Base-by-base conservation (phyloP, 257 asterid genomes). In the Nicotiana tabacum region DNA sequence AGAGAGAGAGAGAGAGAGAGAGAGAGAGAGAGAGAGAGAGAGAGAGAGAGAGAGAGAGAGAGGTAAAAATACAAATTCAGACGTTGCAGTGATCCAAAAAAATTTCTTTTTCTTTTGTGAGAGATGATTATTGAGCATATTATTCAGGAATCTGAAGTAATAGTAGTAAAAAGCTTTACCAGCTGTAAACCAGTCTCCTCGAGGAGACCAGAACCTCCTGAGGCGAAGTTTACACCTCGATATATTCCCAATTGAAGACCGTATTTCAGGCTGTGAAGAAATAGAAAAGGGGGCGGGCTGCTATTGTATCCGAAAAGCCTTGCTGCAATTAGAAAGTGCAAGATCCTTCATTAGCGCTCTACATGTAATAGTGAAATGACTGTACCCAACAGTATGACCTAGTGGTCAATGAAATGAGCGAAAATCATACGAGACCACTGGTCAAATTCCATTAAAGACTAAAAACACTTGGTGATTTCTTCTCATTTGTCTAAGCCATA, bases 121-220 rank as follows among this genome's bases (percentile, higher is more conserved):
- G 77, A 24, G n/a, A 56, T 9, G 32, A 56, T 29, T 76, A 15
- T 48, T 24, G 43, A 48, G 43, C 43, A 74, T 74, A 74, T 48
- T 72, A 12, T 72, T 72, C 61, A 66, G 64, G 30, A 11, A 74
- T 15, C 12, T 24, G 39, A 51, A 62, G 17, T 9, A 7, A 33
- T n/a, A 77, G 9, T 18, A 76, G 18, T 21, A 29, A n/a, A 18
- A 62, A 32, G 68, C 32, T 82, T 85, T 83, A 93, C 95, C 91
- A 83, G 82, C 12, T 32, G 33, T 7, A 86, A 79, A 30, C 91
- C 91, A 64, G 97, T 93, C n/a, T 16, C n/a, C 56, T 90, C 91
- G 39, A 92, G 95, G 55, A 93, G 85, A 76, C 97, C 97, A 7
- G 98, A 85, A n/a, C 97, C 98, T 18, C 89, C 96, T 3, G 97